These are phyloP conservation scores for Trametes gibbosa DNA, from an alignment of 768 basidiomycete genomes.

Conservation along the genomic window DNA sequence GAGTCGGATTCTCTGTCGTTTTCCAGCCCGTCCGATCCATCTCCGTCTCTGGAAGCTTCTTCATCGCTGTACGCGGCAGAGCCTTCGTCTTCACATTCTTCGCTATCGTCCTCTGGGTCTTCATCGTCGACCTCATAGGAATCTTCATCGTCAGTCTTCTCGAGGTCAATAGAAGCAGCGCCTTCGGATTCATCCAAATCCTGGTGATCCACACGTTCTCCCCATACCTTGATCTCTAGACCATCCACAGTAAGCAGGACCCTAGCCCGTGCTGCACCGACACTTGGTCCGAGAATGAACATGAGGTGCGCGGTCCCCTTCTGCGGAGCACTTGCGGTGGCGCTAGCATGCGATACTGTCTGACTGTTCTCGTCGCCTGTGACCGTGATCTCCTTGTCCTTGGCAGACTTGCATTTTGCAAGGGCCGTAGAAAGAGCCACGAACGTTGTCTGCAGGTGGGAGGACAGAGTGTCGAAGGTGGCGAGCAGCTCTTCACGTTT, in stretches of 20 bases:
- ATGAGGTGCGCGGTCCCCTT: conserved; percentile 49
- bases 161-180: not conserved
- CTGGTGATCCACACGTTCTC: conserved; percentile 12
- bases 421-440: conserved; percentile 68
- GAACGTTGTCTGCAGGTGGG: conserved; percentile 75
- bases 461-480: conserved; percentile 68
- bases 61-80: conserved; percentile 7
- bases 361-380: not conserved
- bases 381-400: not conserved
- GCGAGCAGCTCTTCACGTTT: conserved; percentile 59
- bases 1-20: conserved; percentile 18
- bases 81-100: conserved; percentile 10
- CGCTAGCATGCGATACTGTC: not conserved
- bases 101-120: conserved; percentile 11
- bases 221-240: conserved; percentile 46
- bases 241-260: conserved; percentile 66
- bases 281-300: conserved; percentile 64
- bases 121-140: conserved; percentile 15
- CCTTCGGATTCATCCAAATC: not conserved
- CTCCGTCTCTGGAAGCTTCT: conserved; percentile 13
- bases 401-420: conserved; percentile 31
- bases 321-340: not conserved
- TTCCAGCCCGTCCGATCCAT: conserved; percentile 8
- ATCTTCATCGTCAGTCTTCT: conserved; percentile 9
- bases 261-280: conserved; percentile 57